These are phyloP conservation scores for Fusarium tupiense DNA, from an alignment of 2,329 filamentous ascomycete species.

Conservation along the genomic window DNA sequence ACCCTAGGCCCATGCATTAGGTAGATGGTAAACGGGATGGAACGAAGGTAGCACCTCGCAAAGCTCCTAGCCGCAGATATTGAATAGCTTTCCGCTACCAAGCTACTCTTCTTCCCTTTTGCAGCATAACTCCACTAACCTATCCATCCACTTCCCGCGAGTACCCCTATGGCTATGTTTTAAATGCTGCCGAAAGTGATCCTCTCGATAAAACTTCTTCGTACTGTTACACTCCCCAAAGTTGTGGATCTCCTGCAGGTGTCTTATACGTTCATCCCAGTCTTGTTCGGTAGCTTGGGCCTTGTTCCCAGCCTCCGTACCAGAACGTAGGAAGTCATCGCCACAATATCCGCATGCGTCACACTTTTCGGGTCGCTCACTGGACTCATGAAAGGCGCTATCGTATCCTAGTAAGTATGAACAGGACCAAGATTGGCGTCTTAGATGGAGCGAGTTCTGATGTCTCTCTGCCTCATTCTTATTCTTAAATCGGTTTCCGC, in stretches of 20 bases:
- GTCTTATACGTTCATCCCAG: background rate
- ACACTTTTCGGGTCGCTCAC: background rate
- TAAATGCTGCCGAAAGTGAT: background rate
- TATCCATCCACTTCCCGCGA: background rate
- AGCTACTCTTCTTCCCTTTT: too few species aligned
- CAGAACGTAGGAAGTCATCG: background rate
- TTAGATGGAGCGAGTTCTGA: background rate
- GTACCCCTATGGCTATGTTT: background rate
- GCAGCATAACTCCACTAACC: too few species aligned
- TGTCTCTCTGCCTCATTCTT: background rate
- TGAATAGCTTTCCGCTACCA: too few species aligned
- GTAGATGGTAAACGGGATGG: too few species aligned
- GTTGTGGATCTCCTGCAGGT: background rate
- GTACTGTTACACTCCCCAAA: background rate
- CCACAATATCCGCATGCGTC: background rate
- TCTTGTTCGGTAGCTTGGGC: background rate
- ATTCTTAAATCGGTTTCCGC: too few species aligned
- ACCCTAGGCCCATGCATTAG: too few species aligned
- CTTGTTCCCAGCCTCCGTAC: fast-evolving
- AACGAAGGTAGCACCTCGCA: too few species aligned
- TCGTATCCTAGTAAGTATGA: too few species aligned
- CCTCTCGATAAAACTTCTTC: fast-evolving
- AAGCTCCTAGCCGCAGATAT: too few species aligned
- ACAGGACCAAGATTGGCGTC: too few species aligned
- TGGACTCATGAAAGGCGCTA: background rate